These are phyloP conservation scores for Populus hybrid DNA, from an alignment of 441 rosid species.

Conservation along the genomic window DNA sequence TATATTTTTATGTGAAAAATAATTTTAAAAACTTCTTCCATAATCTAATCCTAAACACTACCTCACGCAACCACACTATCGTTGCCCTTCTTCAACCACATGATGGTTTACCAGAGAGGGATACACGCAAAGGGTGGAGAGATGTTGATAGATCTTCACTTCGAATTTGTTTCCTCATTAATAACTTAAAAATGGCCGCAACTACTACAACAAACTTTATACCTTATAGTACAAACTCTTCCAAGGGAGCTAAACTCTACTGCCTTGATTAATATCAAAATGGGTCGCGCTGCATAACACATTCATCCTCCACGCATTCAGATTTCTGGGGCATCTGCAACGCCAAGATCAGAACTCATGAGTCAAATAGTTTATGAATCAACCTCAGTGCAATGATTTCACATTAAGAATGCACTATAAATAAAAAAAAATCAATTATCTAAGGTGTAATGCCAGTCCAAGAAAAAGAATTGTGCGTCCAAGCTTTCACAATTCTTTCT, in stretches of 20 bases:
- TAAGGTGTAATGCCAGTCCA: background rate
- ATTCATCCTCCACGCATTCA: slow-evolving; percentile 5
- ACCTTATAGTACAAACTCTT: too few species aligned
- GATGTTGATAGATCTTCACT: background rate
- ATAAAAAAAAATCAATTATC: background rate
- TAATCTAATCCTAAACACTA: too few species aligned
- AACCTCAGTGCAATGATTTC: background rate
- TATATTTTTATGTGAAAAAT: too few species aligned
- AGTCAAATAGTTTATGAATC: background rate
- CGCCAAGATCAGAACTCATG: background rate
- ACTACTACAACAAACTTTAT: background rate
- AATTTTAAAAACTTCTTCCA: too few species aligned
- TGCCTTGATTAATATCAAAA: background rate
- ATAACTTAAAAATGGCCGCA: background rate
- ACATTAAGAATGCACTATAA: background rate
- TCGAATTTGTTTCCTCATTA: background rate
- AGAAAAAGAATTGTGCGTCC: background rate
- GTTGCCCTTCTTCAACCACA: background rate
- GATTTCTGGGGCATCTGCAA: slow-evolving; percentile 25
- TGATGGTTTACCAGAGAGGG: background rate
- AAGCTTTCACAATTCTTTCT: background rate
- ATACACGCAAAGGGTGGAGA: background rate
- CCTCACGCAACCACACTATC: background rate
- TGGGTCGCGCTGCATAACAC: background rate
- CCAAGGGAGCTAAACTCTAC: too few species aligned